phyloP scores from a whole-genome alignment of 352 stramenopile species.

The Pythium periplocum region DNA sequence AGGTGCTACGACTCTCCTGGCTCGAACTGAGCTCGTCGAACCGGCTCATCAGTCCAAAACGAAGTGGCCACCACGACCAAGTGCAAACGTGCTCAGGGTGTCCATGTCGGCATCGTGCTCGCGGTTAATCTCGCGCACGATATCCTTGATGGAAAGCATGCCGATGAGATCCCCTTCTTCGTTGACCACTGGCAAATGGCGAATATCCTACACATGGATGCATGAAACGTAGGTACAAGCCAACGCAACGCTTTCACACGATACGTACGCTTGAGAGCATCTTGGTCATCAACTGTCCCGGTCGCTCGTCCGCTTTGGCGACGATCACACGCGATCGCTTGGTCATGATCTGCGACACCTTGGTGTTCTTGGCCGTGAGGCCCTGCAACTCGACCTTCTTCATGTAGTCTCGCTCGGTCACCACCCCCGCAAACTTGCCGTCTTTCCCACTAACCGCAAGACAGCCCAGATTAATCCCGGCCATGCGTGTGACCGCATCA shows the following conservation, averaged over 20 bases:
- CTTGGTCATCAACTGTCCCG: constrained; percentile 92
- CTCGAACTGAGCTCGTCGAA: too few species aligned
- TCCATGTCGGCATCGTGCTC: constrained; percentile 78
- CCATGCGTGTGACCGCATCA: constrained; percentile 94
- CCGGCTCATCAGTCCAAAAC: constrained; percentile 47
- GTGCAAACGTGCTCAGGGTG: constrained; percentile 70
- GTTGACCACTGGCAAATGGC: constrained; percentile 93
- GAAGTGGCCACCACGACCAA: constrained; percentile 76
- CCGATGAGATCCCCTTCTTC: constrained; percentile 86
- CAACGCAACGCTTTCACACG: too few species aligned
- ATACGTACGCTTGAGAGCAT: constrained; percentile 88
- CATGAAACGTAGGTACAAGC: too few species aligned
- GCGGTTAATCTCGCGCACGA: constrained; percentile 84
- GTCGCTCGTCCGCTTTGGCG: constrained; percentile 79
- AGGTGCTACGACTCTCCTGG: too few species aligned
- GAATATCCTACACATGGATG: constrained; percentile 65
- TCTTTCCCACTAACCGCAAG: constrained; percentile 86
- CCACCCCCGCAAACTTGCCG: constrained; percentile 88
- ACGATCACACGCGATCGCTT: constrained; percentile 88
- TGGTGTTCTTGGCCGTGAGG: constrained; percentile 79
- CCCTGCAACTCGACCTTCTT: constrained; percentile 94
- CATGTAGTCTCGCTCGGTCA: constrained; percentile 95
- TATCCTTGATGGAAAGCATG: constrained; percentile 94
- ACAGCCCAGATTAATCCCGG: constrained; percentile 90
- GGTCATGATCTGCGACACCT: constrained; percentile 93